Percentiles rank a stretch among this genome's conserved stretches.
phyloP scores from a whole-genome alignment of 495 filamentous ascomycete genomes.

The Penicillium egyptiacum region DNA sequence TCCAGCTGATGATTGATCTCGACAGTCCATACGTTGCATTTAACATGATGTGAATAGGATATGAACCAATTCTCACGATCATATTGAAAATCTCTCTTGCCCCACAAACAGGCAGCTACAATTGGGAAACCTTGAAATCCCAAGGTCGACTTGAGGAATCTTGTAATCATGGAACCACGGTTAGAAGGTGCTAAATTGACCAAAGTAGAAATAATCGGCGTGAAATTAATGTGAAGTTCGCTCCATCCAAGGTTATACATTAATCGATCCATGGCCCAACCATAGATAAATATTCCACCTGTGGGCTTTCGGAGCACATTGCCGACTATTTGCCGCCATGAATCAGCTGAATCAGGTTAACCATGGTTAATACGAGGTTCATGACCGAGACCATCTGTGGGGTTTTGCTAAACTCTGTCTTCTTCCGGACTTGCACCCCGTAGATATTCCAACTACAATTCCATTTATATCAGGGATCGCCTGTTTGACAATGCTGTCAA shows the following conservation, averaged over 20 bases:
- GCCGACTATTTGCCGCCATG: background rate
- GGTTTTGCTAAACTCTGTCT: background rate
- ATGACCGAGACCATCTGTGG: background rate
- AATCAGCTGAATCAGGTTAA: background rate
- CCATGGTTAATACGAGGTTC: background rate
- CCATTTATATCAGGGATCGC: background rate
- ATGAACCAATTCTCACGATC: no score
- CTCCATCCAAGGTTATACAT: background rate
- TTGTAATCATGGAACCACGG: background rate
- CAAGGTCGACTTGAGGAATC: no score
- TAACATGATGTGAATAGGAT: no score
- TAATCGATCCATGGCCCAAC: background rate
- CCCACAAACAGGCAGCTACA: background rate
- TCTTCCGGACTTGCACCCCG: background rate
- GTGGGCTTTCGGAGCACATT: background rate
- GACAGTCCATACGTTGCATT: background rate
- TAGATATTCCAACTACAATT: background rate
- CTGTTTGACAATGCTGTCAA: background rate
- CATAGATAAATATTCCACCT: background rate
- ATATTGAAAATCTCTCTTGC: background rate
- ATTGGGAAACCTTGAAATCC: no score
- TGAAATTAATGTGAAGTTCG: background rate
- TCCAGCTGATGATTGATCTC: background rate
- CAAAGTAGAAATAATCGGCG: background rate
- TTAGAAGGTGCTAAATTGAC: background rate